Evolutionary conservation across 768 basidiomycete species (phyloP).

Genomic region (Arthromyces matolae): DNA sequence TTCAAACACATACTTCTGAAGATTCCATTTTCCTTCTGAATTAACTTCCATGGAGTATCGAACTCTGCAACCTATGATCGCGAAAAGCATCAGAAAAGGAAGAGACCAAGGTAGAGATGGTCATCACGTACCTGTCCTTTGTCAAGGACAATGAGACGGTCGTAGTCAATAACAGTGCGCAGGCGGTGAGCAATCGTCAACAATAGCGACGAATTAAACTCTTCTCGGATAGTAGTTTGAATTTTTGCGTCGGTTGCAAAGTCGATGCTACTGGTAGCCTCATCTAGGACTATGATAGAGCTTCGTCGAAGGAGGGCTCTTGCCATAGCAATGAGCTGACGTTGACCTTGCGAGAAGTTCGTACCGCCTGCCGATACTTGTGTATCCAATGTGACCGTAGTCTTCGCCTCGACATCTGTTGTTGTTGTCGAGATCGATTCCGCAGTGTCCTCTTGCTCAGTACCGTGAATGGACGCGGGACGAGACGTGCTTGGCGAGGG

Average conservation of each 20-base stretch:
- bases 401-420: conserved; percentile 57
- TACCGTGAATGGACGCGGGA: conserved; percentile 35
- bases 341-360: conserved; percentile 91
- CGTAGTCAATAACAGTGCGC: conserved; percentile 78
- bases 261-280: conserved; percentile 84
- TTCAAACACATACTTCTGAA: conserved; percentile 25
- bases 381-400: conserved; percentile 63
- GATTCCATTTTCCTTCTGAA: conserved; percentile 58
- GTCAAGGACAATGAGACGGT: conserved; percentile 77
- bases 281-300: conserved; percentile 74
- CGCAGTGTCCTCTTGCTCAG: conserved; percentile 36
- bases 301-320: conserved; percentile 71
- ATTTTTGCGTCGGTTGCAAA: conserved; percentile 89
- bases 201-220: conserved; percentile 73
- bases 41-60: conserved; percentile 69
- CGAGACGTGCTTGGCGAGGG: conserved; percentile 45
- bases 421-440: conserved; percentile 39
- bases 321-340: conserved; percentile 86
- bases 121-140: conserved; percentile 44
- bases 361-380: conserved; percentile 82
- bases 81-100: neutral
- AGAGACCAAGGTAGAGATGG: neutral
- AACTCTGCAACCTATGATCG: conserved; percentile 53
- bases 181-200: conserved; percentile 80
- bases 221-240: conserved; percentile 81